Evolutionary conservation across 2,329 filamentous ascomycete species (phyloP), one percentile per base, ranked within the genome.

Genomic region (Colletotrichum musae): DNA sequence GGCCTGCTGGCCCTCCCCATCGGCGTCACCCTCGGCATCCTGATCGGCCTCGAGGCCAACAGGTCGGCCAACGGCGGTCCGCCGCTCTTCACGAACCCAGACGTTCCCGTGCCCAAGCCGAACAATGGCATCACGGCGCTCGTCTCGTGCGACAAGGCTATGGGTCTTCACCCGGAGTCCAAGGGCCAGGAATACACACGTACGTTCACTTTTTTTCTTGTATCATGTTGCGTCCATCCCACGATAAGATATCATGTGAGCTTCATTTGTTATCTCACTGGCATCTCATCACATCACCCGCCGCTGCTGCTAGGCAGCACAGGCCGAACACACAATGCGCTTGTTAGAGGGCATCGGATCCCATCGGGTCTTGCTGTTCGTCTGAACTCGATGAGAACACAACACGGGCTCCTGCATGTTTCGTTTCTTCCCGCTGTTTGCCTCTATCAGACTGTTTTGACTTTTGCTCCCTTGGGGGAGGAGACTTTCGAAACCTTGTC

Each of bases 1-100:
- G 79, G 79, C 73, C 80, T 88, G 58, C 73, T 88, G 70, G 82
- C 82, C 71, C 77, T 88, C 68, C 86, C 84, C 47, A 81, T 87
- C 66, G 85, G 81, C 66, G 80, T 82, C 63, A 86, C 85, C 10
- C 72, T 87, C 36, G 86, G 84, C 56, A 77, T 87, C 51, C 76
- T 88, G 26, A 76, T 88, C 43, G 85, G 84, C 10, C 75, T 88
- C 43, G 82, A 88, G 68, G 78, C 79, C n/a, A 77, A 81, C 53
- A 81, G 84, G 48, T 73, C 77, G 39, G 78, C 84, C 9, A 78
- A 74, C 2, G 85, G 85, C 43, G 78, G 84, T 63, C 69, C 77
- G 41, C 83, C 83, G n/a, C 76, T 86, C 32, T 87, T 86, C 75
- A 76, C 71, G 36, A 73, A 72, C 36, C 77, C 80, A 39, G 70